Conservation (phyloP, 805 yeast species). For the Blastobotrys americana region DNA sequence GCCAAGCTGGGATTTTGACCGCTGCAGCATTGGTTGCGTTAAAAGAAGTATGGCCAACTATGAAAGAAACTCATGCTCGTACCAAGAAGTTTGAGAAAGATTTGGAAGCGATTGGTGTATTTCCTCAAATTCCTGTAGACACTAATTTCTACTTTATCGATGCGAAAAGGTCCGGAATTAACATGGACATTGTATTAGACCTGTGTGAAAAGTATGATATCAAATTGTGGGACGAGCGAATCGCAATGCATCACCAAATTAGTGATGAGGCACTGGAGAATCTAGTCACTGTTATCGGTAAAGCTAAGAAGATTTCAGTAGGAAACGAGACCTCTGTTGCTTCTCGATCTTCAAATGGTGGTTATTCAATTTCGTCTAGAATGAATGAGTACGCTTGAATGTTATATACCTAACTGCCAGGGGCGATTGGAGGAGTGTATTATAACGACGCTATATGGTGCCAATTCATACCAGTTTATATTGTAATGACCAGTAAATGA, state of each 20-base stretch:
- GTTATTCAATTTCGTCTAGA: neutral
- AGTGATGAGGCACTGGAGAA: constrained; percentile 44
- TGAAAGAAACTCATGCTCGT: constrained; percentile 39
- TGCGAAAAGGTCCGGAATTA: constrained; percentile 52
- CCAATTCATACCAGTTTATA: neutral
- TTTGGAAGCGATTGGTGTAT: constrained; percentile 37
- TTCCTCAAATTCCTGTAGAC: constrained; percentile 62
- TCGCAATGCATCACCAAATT: constrained; percentile 71
- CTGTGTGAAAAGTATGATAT: constrained; percentile 53
- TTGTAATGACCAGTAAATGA: neutral
- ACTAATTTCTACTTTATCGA: constrained; percentile 78
- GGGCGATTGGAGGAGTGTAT: too few species aligned
- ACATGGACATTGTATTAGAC: constrained; percentile 46
- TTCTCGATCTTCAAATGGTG: too few species aligned
- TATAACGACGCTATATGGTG: too few species aligned
- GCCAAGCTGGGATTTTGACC: constrained; percentile 76
- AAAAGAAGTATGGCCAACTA: constrained; percentile 56
- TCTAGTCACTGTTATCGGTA: constrained; percentile 1
- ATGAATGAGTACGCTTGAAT: neutral
- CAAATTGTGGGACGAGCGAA: constrained; percentile 59
- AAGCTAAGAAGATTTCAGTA: constrained; percentile 6
- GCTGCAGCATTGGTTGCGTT: constrained; percentile 71
- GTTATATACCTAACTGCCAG: too few species aligned
- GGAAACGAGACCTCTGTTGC: constrained; percentile 33
- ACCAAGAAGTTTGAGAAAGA: constrained; percentile 41